phyloP scores from a whole-genome alignment of 1,139 yeast species.

The Meyerozyma guilliermondii region DNA sequence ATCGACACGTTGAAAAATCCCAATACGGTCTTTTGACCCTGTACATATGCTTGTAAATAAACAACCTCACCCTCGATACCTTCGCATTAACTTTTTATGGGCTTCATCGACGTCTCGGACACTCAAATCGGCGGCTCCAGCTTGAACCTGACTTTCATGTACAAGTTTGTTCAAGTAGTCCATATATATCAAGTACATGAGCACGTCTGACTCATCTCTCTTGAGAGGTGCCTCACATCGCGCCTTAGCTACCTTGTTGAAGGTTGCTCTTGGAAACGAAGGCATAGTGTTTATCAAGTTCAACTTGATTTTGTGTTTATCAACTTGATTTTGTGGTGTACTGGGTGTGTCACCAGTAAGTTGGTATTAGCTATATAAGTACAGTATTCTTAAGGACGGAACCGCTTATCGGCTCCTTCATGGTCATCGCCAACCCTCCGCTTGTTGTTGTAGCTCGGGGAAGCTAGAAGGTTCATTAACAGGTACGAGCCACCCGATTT shows the following conservation, averaged over 20 bases:
- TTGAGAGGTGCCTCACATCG: constrained; percentile 12
- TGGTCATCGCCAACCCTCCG: neutral
- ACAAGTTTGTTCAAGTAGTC: constrained; percentile 41
- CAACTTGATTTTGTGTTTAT: neutral
- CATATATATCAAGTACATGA: constrained; percentile 39
- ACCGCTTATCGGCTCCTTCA: neutral
- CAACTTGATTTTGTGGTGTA: neutral
- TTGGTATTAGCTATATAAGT: neutral
- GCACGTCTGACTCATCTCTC: constrained; percentile 38
- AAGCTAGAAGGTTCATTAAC: neutral
- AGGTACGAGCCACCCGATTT: constrained; percentile 7
- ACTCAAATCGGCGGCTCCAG: constrained; percentile 10
- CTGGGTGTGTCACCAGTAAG: neutral
- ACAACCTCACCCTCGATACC: constrained; percentile 22
- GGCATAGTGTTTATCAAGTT: neutral
- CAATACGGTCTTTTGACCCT: constrained; percentile 21
- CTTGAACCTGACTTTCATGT: constrained; percentile 6
- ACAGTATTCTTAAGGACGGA: neutral
- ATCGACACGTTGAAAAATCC: constrained; percentile 39
- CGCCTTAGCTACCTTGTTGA: constrained; percentile 1
- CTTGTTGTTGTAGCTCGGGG: neutral
- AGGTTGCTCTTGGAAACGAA: constrained; percentile 1
- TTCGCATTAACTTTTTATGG: constrained; percentile 25
- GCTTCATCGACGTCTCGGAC: constrained; percentile 25
- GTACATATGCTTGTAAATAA: constrained; percentile 3